Percentiles rank a stretch among this genome's conserved stretches.
Evolutionary conservation across 2,329 filamentous ascomycete species (phyloP).

Genomic region (Fusarium circinatum): DNA sequence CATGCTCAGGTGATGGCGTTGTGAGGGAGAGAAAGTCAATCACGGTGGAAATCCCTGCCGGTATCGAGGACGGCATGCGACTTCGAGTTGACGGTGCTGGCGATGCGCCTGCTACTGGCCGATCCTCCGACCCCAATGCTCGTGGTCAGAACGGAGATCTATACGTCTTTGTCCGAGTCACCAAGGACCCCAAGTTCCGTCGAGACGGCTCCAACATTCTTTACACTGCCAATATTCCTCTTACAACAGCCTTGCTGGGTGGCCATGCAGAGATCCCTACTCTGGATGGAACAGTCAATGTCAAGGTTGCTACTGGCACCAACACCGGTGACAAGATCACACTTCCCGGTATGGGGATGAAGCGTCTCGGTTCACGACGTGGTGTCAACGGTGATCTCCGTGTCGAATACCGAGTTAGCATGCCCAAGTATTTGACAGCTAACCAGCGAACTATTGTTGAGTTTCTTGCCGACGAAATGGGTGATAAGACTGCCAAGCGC

Average conservation of each 20-base stretch:
- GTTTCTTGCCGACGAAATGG: conserved; percentile 96
- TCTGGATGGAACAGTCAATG: conserved; percentile 87
- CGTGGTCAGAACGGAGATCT: conserved; percentile 84
- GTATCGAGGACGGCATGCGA: conserved; percentile 96
- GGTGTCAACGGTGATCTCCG: conserved; percentile 81
- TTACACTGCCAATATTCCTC: conserved; percentile 88
- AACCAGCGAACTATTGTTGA: conserved; percentile 95
- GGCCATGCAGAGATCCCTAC: conserved; percentile 92
- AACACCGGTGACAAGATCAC: conserved; percentile 93
- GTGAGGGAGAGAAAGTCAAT: conserved; percentile 85
- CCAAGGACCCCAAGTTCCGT: conserved; percentile 89
- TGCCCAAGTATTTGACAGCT: conserved; percentile 92
- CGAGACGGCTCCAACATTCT: conserved; percentile 89
- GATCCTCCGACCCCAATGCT: conserved; percentile 69
- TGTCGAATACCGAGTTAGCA: conserved; percentile 93
- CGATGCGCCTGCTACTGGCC: conserved; percentile 83
- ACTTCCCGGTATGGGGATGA: conserved; percentile 92
- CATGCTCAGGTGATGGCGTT: conserved; percentile 85
- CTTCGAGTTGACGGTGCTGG: conserved; percentile 86
- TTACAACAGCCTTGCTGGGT: conserved; percentile 92
- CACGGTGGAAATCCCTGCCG: conserved; percentile 90
- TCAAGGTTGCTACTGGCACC: conserved; percentile 91
- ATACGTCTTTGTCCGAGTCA: conserved; percentile 89
- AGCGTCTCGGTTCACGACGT: conserved; percentile 76
- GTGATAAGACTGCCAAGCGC: conserved; percentile 88